Conservation (phyloP, 805 yeast genomes). For the Schwanniomyces polymorphus region DNA sequence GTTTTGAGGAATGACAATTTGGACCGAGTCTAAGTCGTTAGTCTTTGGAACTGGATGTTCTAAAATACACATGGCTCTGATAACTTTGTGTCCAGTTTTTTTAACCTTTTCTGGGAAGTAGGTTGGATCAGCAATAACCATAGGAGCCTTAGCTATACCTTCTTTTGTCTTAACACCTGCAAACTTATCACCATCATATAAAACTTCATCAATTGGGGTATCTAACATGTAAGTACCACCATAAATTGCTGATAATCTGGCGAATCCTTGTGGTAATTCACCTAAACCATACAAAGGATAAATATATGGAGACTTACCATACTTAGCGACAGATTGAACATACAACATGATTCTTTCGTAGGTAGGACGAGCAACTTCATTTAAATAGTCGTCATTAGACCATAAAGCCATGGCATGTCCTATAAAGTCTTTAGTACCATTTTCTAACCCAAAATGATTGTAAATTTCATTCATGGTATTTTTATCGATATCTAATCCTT, state of each 20-base stretch:
- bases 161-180: conserved; percentile 88
- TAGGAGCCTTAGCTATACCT: conserved; percentile 87
- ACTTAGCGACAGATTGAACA: conserved; percentile 87
- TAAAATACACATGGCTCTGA: conserved; percentile 84
- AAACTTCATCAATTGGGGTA: conserved; percentile 89
- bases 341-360: conserved; percentile 83
- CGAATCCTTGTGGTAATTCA: conserved; percentile 98
- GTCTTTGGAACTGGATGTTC: conserved; percentile 88
- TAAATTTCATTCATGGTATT: conserved; percentile 92
- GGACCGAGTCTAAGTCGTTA: conserved; percentile 81
- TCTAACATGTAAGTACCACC: conserved; percentile 99
- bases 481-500: conserved; percentile 79
- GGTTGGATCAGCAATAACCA: conserved; percentile 96
- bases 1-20: conserved; percentile 94
- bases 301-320: conserved; percentile 94
- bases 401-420: conserved; percentile 99
- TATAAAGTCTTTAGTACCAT: conserved; percentile 91
- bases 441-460: conserved; percentile 84
- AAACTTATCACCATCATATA: conserved; percentile 66
- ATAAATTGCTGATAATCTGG: conserved; percentile 92
- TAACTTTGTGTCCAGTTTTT: conserved; percentile 71
- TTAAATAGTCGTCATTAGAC: conserved; percentile 86
- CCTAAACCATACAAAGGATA: conserved; percentile 97
- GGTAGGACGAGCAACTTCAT: conserved; percentile 88
- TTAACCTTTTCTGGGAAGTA: conserved; percentile 86